These are phyloP conservation scores for Aspergillus sp. DNA, from an alignment of 2,329 filamentous ascomycete genomes.

Conservation along the genomic window DNA sequence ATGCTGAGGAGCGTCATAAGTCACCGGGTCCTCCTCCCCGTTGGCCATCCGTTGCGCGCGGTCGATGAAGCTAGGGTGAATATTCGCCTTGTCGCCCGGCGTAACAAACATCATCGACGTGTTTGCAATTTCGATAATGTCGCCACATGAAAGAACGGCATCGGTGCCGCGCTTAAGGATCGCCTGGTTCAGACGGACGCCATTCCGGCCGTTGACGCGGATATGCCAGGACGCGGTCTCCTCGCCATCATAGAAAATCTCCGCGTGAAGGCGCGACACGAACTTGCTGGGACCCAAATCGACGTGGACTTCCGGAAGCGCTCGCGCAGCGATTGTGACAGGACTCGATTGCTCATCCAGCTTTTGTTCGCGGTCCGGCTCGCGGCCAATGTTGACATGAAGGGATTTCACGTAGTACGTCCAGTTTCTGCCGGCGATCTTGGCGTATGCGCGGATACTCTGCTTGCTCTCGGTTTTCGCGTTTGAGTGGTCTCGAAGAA, in stretches of 20 bases:
- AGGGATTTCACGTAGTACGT: constrained; percentile 53
- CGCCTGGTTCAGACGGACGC: constrained; percentile 76
- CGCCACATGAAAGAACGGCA: constrained; percentile 73
- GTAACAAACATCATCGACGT: constrained; percentile 99
- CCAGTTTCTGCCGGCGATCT: constrained; percentile 52
- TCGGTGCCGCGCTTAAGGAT: constrained; percentile 66
- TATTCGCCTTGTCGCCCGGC: constrained; percentile 70
- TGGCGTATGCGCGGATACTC: constrained; percentile 51
- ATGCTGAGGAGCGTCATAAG: constrained; percentile 40
- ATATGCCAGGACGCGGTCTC: constrained; percentile 71
- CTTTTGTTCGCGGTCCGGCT: constrained; percentile 46
- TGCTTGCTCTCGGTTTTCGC: constrained; percentile 45
- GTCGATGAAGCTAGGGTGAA: constrained; percentile 68
- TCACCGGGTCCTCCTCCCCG: constrained; percentile 37
- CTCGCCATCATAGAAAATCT: constrained; percentile 72
- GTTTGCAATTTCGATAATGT: constrained; percentile 86
- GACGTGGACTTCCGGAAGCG: constrained; percentile 67
- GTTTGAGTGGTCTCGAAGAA: constrained; percentile 47
- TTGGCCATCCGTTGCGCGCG: constrained; percentile 56
- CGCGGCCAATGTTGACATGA: constrained; percentile 50
- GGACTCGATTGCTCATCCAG: constrained; percentile 48
- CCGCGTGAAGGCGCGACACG: constrained; percentile 73
- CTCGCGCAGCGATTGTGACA: constrained; percentile 43
- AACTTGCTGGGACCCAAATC: constrained; percentile 84
- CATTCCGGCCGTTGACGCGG: constrained; percentile 85